Base-by-base conservation (phyloP, 768 basidiomycete genomes). In the Boletellus ananiceps region DNA sequence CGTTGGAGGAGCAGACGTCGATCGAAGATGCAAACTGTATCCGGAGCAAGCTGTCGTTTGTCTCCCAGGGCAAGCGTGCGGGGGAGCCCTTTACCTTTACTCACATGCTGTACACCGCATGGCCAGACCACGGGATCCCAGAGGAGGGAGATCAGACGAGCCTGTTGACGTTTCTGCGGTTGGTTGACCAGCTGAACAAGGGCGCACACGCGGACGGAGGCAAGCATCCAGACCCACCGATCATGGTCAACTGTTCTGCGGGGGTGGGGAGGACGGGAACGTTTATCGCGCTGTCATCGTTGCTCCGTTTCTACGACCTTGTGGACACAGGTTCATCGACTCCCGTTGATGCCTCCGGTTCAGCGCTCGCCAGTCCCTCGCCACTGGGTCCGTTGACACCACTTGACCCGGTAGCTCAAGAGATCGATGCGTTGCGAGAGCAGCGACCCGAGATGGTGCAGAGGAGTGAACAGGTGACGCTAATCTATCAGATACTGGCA, bases 101-200 rank as follows among this genome's bases (percentile, higher is more conserved):
- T 41, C 90, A 92, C 61, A 55, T 92, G 66, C 65, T 90, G 31
- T 92, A 84, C 60, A 69, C 72, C 16, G 81, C 83, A 2, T 93
- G 90, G 90, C 90, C 90, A 14, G 90, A 93, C 64, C 82, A 89
- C 57, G 86, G 88, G 23, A 80, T 92, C n/a, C 90, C 90, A 9
- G 64, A 74, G 35, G 71, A 71, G 32, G 71, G 79, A 49, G 80
- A 89, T 52, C 77, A 76, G 36, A 71, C 69, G n/a, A 78, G 76
- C 36, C 69, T 91, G 14, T 65, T 88, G 23, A 67, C 68, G 19
- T 90, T 91, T 61, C 54, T 83, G 38, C 72, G 71, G 8, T 75
- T 86, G n/a, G 86, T 84, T 21, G 84, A 88, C 56, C 61, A 58
- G 7, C 68, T 73, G 38, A 90, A 90, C 66, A 77, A 75, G 52